Conservation (phyloP, 75 land plant species). For the Cupressus sempervirens region DNA sequence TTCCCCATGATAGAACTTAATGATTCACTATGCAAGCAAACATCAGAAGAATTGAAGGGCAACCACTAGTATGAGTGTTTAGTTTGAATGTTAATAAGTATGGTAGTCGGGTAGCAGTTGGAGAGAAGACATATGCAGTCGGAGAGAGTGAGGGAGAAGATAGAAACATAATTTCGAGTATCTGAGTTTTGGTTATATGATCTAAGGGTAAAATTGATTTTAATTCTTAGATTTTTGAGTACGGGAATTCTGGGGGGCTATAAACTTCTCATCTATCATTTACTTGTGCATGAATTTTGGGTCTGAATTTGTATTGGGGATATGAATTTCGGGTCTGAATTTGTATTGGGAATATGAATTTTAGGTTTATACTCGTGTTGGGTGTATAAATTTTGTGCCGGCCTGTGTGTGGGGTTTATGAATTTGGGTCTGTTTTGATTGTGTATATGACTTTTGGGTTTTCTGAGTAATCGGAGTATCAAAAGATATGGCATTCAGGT, state of each 20-base stretch:
- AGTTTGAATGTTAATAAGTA: too few relatives aligned
- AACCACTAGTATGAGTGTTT: too few relatives aligned
- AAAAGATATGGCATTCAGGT: slow-evolving; percentile 15
- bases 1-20: not conserved
- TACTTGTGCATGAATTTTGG: too few relatives aligned
- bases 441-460: not conserved
- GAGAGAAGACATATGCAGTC: too few relatives aligned
- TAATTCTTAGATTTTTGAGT: not conserved
- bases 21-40: not conserved
- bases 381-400: not conserved
- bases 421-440: not conserved
- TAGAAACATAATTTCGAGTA: not conserved
- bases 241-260: not conserved
- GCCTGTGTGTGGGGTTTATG: not conserved
- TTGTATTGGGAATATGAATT: not conserved
- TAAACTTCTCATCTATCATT: too few relatives aligned
- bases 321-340: not conserved
- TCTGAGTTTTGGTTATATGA: not conserved
- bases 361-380: not conserved
- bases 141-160: not conserved
- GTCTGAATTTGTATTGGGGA: too few relatives aligned
- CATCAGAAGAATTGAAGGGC: too few relatives aligned
- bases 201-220: not conserved
- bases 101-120: not conserved
- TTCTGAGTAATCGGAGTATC: not conserved